phyloP scores from a whole-genome alignment of 257 asterid genomes.

The Nicotiana tomentosiformis region DNA sequence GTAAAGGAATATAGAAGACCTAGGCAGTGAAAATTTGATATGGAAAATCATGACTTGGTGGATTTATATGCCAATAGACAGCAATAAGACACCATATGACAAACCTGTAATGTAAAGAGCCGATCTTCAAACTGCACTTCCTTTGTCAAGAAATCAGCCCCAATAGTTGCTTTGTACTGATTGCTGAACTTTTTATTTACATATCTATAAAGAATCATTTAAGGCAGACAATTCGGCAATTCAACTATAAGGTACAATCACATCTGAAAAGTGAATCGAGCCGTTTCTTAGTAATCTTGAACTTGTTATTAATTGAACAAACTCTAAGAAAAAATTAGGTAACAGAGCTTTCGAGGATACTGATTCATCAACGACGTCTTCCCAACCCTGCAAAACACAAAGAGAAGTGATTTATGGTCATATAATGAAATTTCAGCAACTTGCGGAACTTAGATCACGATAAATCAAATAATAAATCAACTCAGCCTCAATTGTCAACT shows the following conservation, averaged over 20 bases:
- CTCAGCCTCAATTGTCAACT: neutral
- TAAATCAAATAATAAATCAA: neutral
- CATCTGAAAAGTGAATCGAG: slow-evolving; percentile 4
- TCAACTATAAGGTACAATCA: neutral
- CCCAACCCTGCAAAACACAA: slow-evolving; percentile 80
- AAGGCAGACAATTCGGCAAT: slow-evolving; percentile 36
- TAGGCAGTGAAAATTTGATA: neutral
- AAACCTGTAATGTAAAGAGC: slow-evolving; percentile 91
- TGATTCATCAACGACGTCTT: slow-evolving; percentile 99
- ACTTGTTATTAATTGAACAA: neutral
- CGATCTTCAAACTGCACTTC: slow-evolving; percentile 97
- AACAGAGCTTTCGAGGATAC: slow-evolving; percentile 50
- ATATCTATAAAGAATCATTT: slow-evolving; percentile 55
- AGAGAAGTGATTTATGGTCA: neutral
- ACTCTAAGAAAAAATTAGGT: neutral
- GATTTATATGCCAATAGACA: neutral
- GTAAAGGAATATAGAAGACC: neutral
- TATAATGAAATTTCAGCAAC: neutral
- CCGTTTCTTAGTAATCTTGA: neutral
- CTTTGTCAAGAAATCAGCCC: slow-evolving; percentile 97
- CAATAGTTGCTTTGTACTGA: slow-evolving; percentile 98
- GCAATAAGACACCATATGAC: slow-evolving; percentile 2
- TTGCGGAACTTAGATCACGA: neutral
- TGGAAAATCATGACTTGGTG: neutral
- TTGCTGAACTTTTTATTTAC: slow-evolving; percentile 97